Evolutionary conservation across 331 rosid genomes (phyloP).

Genomic region (Acacia concinna): DNA sequence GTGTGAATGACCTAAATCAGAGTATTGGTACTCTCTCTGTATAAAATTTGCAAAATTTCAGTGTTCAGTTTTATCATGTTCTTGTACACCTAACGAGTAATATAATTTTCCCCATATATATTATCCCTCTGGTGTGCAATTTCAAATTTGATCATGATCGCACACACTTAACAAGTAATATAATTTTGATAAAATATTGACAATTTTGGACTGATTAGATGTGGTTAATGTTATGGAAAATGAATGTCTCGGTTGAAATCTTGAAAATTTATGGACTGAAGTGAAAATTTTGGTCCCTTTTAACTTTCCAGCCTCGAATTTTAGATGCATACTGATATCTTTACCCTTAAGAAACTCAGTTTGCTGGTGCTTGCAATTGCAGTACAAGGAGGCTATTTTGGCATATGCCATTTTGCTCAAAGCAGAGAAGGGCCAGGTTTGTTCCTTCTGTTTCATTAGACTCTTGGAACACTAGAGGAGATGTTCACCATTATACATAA

Average conservation of each 20-base stretch:
- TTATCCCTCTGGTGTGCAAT: conserved; percentile 6
- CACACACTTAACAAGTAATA: not conserved
- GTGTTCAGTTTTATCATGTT: no score
- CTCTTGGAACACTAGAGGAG: not conserved
- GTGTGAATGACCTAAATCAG: no score
- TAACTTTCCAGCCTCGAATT: conserved; percentile 11
- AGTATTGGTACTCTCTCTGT: no score
- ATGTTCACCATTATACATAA: not conserved
- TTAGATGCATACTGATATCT: conserved; percentile 1
- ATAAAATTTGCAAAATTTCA: no score
- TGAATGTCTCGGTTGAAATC: not conserved
- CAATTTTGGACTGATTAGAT: conserved; percentile 8
- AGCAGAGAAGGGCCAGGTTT: conserved; percentile 72
- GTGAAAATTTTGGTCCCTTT: conserved; percentile 1
- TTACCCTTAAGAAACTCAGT: not conserved
- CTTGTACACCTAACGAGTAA: no score
- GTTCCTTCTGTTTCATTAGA: conserved; percentile 16
- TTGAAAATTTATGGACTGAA: not conserved
- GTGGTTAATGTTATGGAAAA: conserved; percentile 9
- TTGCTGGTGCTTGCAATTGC: conserved; percentile 31
- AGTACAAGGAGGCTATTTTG: conserved; percentile 98
- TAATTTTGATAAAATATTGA: conserved; percentile 3
- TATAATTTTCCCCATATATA: no score
- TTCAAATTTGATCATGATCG: conserved; percentile 13
- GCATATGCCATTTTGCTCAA: conserved; percentile 81